A percentile compares a stretch with the other conserved stretches of the same genome.
Conservation (phyloP, 2,329 filamentous ascomycete genomes). For the Beauveria asiatica region DNA sequence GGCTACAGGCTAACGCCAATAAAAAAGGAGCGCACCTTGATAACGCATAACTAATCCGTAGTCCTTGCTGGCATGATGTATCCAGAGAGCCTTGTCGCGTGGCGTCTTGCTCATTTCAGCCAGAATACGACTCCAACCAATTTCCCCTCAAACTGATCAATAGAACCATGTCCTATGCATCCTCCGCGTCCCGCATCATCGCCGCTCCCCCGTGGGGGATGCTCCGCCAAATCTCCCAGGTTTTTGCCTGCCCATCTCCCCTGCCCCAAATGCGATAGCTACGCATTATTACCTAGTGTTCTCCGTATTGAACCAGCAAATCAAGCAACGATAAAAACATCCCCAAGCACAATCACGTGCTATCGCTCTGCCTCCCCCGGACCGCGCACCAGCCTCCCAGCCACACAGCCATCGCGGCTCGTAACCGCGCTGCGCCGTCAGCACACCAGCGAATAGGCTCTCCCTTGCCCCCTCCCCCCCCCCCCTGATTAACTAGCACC, state of each 20-base stretch:
- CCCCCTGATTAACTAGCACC: not conserved
- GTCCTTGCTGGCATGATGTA: too few species aligned
- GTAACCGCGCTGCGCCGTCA: not conserved
- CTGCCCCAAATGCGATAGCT: not conserved
- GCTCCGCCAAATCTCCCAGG: not conserved
- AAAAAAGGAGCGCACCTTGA: not conserved
- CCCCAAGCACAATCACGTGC: not conserved
- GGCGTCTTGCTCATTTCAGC: constrained; percentile 4
- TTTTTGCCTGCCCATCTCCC: too few species aligned
- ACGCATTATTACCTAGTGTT: too few species aligned
- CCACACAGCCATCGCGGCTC: constrained; percentile 1
- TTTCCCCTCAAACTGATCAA: not conserved
- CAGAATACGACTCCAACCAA: not conserved
- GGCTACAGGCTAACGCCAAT: not conserved
- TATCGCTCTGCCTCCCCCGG: not conserved
- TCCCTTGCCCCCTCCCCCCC: too few species aligned
- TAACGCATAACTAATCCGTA: not conserved
- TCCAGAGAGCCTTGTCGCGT: not conserved
- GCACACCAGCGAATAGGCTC: not conserved
- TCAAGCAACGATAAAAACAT: not conserved
- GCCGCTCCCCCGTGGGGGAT: not conserved
- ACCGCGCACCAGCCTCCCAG: constrained; percentile 1
- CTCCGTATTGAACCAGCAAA: not conserved
- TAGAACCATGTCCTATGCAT: not conserved
- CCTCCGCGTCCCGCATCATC: not conserved